phyloP scores from a whole-genome alignment of 768 basidiomycete genomes.

The Lactifluus subvellereus region DNA sequence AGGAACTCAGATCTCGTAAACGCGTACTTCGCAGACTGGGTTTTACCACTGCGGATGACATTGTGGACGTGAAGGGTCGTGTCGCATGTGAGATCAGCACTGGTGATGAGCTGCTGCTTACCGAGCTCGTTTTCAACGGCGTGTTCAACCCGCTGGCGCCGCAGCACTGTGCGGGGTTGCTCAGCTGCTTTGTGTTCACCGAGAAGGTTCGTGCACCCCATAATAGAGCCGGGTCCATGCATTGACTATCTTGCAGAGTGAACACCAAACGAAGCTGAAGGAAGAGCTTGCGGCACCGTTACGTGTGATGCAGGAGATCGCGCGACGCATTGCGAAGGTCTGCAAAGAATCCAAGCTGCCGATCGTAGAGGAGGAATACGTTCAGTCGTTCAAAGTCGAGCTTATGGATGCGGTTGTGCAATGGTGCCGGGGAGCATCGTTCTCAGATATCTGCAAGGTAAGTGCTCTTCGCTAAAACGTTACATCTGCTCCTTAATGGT shows the following conservation, averaged over 20 bases:
- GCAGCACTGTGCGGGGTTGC: conserved; percentile 88
- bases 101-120: conserved; percentile 92
- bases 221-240: not conserved
- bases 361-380: conserved; percentile 90
- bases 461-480: conserved; percentile 18
- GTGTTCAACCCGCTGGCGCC: conserved; percentile 87
- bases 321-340: conserved; percentile 93
- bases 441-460: conserved; percentile 94
- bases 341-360: conserved; percentile 89
- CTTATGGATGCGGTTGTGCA: conserved; percentile 97
- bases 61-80: conserved; percentile 96
- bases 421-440: conserved; percentile 98
- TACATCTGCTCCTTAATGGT: not conserved
- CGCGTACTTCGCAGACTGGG: conserved; percentile 88
- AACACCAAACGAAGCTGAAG: conserved; percentile 77
- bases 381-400: conserved; percentile 95
- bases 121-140: conserved; percentile 96
- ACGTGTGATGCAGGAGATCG: conserved; percentile 92
- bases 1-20: conserved; percentile 93
- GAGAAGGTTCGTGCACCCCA: conserved; percentile 66
- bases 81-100: conserved; percentile 98
- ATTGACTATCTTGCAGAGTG: conserved; percentile 50
- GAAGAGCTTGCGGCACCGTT: conserved; percentile 92
- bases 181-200: conserved; percentile 96
- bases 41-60: conserved; percentile 84